Conservation (phyloP, 352 stramenopile species). For the Phytophthora hybrid region DNA sequence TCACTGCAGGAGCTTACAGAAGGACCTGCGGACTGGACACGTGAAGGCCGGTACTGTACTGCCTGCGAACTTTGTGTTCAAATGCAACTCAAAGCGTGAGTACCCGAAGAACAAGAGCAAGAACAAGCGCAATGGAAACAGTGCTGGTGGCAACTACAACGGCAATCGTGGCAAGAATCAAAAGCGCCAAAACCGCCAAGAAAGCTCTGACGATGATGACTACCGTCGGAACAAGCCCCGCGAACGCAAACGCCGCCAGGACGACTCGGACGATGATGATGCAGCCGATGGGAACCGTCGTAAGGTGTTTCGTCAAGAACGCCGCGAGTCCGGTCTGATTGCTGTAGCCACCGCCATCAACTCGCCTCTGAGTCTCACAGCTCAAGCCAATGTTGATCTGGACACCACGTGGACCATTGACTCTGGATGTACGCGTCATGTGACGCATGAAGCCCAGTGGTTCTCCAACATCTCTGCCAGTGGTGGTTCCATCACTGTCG, state of each 20-base stretch:
- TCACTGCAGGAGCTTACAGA: constrained; percentile 43
- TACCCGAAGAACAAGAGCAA: constrained; percentile 9
- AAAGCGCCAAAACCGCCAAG: not conserved
- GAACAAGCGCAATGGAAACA: not conserved
- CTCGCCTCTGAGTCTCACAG: not conserved
- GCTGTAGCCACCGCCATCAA: constrained; percentile 6
- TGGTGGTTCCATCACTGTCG: constrained; percentile 25
- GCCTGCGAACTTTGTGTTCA: constrained; percentile 11
- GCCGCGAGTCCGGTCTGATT: constrained; percentile 1
- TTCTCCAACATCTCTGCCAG: constrained; percentile 7
- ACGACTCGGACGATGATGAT: not conserved
- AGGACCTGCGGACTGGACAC: not conserved
- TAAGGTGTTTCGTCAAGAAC: constrained; percentile 10
- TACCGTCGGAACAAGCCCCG: not conserved
- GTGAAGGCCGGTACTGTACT: not conserved
- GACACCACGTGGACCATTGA: constrained; percentile 13
- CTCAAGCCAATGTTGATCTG: not conserved
- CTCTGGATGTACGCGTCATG: constrained; percentile 24
- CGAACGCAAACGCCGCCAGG: not conserved
- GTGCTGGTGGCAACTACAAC: not conserved
- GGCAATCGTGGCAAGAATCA: not conserved
- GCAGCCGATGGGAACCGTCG: not conserved
- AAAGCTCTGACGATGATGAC: not conserved
- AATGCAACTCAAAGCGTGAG: constrained; percentile 6
- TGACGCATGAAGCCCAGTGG: constrained; percentile 23